phyloP scores from a whole-genome alignment of 1,284 basidiomycete genomes.

The Ustilago sp. region DNA sequence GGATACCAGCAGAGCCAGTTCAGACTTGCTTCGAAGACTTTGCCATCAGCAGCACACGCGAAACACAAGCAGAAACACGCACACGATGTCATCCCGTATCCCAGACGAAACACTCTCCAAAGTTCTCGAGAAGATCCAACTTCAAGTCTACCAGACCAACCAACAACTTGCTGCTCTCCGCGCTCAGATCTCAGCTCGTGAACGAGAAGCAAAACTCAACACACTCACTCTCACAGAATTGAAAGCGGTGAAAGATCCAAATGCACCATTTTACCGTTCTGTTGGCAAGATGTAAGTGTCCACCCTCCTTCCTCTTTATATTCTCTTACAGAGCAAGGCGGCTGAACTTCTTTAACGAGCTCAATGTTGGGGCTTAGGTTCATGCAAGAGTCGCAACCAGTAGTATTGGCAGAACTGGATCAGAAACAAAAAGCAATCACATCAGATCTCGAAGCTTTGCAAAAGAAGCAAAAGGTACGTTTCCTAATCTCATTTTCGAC shows the following conservation, averaged over 20 bases:
- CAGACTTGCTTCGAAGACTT: not conserved
- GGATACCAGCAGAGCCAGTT: not conserved
- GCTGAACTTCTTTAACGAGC: not conserved
- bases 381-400: conserved; percentile 34
- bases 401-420: conserved; percentile 24
- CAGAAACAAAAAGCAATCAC: conserved; percentile 23
- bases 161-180: conserved; percentile 39
- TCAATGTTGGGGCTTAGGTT: conserved; percentile 20
- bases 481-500: not conserved
- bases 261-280: conserved; percentile 31
- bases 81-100: conserved; percentile 23
- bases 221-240: conserved; percentile 38
- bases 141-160: conserved; percentile 43
- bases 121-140: conserved; percentile 47
- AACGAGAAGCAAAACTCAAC: conserved; percentile 44
- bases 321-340: not conserved
- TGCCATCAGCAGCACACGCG: not conserved
- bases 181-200: conserved; percentile 30
- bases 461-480: conserved; percentile 3
- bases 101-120: conserved; percentile 44
- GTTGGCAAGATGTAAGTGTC: conserved; percentile 46
- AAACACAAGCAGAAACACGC: not conserved
- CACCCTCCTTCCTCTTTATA: not conserved
- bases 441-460: conserved; percentile 24
- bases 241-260: conserved; percentile 24